Conservation (phyloP, 1,284 basidiomycete species). For the Cutaneotrichosporon mucoides region DNA sequence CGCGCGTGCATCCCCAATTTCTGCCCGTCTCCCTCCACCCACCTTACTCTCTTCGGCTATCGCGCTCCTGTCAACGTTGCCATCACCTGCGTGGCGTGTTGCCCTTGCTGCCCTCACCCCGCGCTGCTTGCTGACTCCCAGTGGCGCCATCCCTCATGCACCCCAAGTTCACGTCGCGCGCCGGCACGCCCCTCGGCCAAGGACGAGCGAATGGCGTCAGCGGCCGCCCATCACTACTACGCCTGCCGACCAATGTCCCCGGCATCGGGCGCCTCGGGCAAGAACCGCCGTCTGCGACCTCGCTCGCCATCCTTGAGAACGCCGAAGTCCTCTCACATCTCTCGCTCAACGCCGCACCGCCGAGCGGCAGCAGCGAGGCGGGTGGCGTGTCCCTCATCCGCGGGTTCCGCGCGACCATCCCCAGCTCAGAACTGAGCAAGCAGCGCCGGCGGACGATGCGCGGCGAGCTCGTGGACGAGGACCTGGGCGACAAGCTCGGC, state of each 20-base stretch:
- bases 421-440: constrained; percentile 73
- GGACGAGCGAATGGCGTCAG: neutral
- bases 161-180: constrained; percentile 45
- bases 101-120: too few relatives aligned
- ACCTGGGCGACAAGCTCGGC: constrained; percentile 67
- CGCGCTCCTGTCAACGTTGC: too few relatives aligned
- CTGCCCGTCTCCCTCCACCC: too few relatives aligned
- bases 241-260: constrained; percentile 59
- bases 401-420: constrained; percentile 88
- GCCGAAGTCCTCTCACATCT: constrained; percentile 69
- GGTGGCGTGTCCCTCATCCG: constrained; percentile 55
- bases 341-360: constrained; percentile 64
- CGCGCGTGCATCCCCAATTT: too few relatives aligned
- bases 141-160: constrained; percentile 90
- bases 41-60: too few relatives aligned
- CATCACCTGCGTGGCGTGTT: too few relatives aligned
- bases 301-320: constrained; percentile 76
- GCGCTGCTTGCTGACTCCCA: constrained; percentile 35
- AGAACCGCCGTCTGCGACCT: constrained; percentile 65
- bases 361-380: constrained; percentile 46
- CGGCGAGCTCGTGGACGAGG: constrained; percentile 51
- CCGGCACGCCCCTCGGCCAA: neutral
- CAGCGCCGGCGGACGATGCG: constrained; percentile 69
- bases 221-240: constrained; percentile 49
- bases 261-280: constrained; percentile 48